Evolutionary conservation across 108 stramenopile genomes (phyloP).

Genomic region (Discostella pseudostelligera): DNA sequence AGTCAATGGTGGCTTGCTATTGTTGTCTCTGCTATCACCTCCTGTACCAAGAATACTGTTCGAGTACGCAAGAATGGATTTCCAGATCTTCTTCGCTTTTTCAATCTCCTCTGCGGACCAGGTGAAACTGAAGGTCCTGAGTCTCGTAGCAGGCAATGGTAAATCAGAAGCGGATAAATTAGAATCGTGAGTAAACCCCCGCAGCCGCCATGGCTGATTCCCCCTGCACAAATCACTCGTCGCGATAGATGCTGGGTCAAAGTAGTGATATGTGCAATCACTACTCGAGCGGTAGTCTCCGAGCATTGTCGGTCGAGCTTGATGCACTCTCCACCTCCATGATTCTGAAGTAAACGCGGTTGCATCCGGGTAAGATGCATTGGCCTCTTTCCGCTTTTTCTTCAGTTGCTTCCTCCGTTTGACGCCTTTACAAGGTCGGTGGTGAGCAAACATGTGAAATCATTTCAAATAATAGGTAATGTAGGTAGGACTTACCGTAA

Average conservation of each 20-base stretch:
- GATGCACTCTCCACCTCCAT: constrained; percentile 49
- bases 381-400: constrained; percentile 39
- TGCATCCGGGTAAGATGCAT: constrained; percentile 29
- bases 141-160: constrained; percentile 6
- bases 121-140: constrained; percentile 25
- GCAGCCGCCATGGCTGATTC: constrained; percentile 38
- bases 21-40: neutral
- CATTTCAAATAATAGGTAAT: neutral
- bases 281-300: constrained; percentile 34
- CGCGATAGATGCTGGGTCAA: constrained; percentile 19
- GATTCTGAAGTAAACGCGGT: constrained; percentile 48
- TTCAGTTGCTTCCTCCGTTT: constrained; percentile 35
- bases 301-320: constrained; percentile 40
- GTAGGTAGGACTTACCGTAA: constrained; percentile 22
- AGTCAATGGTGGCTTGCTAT: constrained; percentile 23
- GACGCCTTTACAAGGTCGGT: constrained; percentile 17
- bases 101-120: constrained; percentile 41
- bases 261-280: constrained; percentile 37
- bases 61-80: constrained; percentile 31
- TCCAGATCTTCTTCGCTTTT: constrained; percentile 48
- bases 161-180: constrained; percentile 13
- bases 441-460: neutral
- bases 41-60: constrained; percentile 24
- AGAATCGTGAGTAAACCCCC: constrained; percentile 6
- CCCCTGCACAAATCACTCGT: constrained; percentile 18